Conservation (phyloP, 768 basidiomycete species). For the Suillus clintonianus region DNA sequence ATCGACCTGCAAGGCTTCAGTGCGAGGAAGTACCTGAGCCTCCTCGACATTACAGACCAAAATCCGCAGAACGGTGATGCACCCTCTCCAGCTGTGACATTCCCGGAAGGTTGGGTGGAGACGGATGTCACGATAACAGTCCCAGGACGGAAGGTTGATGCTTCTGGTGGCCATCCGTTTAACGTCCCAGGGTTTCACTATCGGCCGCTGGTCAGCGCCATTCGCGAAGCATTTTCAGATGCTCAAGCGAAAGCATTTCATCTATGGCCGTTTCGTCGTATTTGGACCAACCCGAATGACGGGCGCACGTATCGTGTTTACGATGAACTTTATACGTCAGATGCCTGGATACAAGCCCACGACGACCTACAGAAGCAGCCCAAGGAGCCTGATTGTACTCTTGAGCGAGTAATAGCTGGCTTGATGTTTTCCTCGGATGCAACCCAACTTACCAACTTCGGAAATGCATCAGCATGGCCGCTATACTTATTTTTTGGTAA, state of each 20-base stretch:
- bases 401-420: conserved; percentile 10
- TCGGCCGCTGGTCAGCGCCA: conserved; percentile 13
- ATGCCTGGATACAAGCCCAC: conserved; percentile 16
- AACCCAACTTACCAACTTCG: conserved; percentile 22
- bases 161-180: conserved; percentile 10
- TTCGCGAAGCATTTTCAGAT: conserved; percentile 11
- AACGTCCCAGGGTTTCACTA: conserved; percentile 13
- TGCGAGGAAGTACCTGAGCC: neutral
- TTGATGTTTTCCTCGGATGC: conserved; percentile 28
- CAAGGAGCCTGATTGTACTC: conserved; percentile 9
- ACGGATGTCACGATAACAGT: conserved; percentile 25
- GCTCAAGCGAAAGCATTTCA: conserved; percentile 15
- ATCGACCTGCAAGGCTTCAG: conserved; percentile 5
- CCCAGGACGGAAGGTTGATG: conserved; percentile 24
- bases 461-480: conserved; percentile 13
- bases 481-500: conserved; percentile 13
- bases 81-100: neutral
- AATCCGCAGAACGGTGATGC: neutral
- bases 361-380: conserved; percentile 16
- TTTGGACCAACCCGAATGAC: conserved; percentile 6
- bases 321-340: conserved; percentile 21
- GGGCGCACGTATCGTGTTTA: conserved; percentile 10
- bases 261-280: conserved; percentile 22
- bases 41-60: neutral
- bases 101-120: conserved; percentile 13